A percentile compares a stretch with the other conserved stretches of the same genome.
phyloP scores from a whole-genome alignment of 176 grass and related monocot species.

The Musa schizocarpa region DNA sequence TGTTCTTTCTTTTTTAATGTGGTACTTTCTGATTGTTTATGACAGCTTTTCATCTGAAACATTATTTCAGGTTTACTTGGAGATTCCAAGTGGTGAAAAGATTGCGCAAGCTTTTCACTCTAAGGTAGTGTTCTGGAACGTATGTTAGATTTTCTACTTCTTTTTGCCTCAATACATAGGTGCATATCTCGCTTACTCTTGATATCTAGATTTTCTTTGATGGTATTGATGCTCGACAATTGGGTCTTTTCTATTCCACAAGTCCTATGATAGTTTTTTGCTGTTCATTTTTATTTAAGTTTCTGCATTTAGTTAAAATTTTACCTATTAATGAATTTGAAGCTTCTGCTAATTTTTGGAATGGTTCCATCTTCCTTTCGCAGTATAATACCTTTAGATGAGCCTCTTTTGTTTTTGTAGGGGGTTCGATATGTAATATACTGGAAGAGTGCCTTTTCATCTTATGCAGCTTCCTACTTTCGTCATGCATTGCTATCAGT shows the following conservation, averaged over 20 bases:
- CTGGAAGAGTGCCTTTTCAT: slow-evolving; percentile 87
- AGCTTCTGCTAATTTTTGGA: background rate
- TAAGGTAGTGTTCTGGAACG: slow-evolving; percentile 42
- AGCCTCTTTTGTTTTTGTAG: slow-evolving; percentile 23
- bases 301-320: no score
- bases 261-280: no score
- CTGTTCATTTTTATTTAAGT: background rate
- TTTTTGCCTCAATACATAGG: no score
- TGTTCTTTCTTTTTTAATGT: background rate
- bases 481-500: slow-evolving; percentile 81
- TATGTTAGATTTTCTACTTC: no score
- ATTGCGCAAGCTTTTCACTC: slow-evolving; percentile 75
- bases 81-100: slow-evolving; percentile 83
- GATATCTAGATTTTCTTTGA: no score
- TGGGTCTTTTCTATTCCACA: no score
- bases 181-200: no score
- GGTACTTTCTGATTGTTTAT: background rate
- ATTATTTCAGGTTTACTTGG: slow-evolving; percentile 71
- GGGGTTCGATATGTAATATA: slow-evolving; percentile 98
- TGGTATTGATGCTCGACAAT: no score
- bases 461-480: slow-evolving; percentile 90
- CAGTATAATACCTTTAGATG: background rate
- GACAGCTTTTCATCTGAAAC: background rate
- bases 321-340: no score
- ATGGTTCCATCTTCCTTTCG: background rate